A percentile compares a stretch with the other conserved stretches of the same genome.
Conservation (phyloP, 2,329 filamentous ascomycete species). For the Neofusicoccum kwambonambiense region DNA sequence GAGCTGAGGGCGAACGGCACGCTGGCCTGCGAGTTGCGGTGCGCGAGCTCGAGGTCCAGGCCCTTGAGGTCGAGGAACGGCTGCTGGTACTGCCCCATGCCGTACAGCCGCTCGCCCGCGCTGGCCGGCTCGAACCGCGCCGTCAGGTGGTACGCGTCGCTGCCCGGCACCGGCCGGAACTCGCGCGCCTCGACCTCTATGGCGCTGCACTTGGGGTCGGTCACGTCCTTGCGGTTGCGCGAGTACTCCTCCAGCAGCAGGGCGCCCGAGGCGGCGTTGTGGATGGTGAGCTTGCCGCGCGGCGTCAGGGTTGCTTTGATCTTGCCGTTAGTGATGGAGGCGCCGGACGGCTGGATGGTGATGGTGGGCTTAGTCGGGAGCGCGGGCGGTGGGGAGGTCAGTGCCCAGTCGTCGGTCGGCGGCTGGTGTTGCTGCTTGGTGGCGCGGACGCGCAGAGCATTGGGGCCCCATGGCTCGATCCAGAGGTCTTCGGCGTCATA, state of each 20-base stretch:
- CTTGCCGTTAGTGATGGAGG: slow-evolving; percentile 49
- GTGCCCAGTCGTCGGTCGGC: slow-evolving; percentile 30
- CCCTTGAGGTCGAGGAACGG: slow-evolving; percentile 63
- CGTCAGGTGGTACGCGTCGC: slow-evolving; percentile 55
- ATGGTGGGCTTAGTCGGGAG: slow-evolving; percentile 15
- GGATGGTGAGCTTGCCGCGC: slow-evolving; percentile 52
- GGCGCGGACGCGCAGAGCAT: slow-evolving; percentile 50
- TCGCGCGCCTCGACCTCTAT: slow-evolving; percentile 59
- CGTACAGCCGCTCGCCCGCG: slow-evolving; percentile 60
- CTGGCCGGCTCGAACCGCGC: slow-evolving; percentile 58
- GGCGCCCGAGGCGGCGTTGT: slow-evolving; percentile 40
- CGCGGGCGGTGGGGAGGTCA: slow-evolving; percentile 19
- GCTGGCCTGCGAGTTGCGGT: slow-evolving; percentile 65
- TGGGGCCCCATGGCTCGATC: slow-evolving; percentile 51
- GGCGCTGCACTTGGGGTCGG: slow-evolving; percentile 60
- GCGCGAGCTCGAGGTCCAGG: slow-evolving; percentile 61
- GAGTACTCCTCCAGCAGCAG: slow-evolving; percentile 55
- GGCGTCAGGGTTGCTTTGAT: slow-evolving; percentile 49
- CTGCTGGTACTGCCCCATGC: slow-evolving; percentile 70
- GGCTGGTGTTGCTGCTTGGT: slow-evolving; percentile 37
- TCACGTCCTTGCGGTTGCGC: slow-evolving; percentile 50
- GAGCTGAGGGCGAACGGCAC: slow-evolving; percentile 63
- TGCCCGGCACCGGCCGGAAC: slow-evolving; percentile 53
- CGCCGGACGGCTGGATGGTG: slow-evolving; percentile 25
- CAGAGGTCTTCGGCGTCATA: slow-evolving; percentile 51